These are phyloP conservation scores for Pseudocercospora ulei DNA, from an alignment of 2,329 filamentous ascomycete species.

Conservation along the genomic window DNA sequence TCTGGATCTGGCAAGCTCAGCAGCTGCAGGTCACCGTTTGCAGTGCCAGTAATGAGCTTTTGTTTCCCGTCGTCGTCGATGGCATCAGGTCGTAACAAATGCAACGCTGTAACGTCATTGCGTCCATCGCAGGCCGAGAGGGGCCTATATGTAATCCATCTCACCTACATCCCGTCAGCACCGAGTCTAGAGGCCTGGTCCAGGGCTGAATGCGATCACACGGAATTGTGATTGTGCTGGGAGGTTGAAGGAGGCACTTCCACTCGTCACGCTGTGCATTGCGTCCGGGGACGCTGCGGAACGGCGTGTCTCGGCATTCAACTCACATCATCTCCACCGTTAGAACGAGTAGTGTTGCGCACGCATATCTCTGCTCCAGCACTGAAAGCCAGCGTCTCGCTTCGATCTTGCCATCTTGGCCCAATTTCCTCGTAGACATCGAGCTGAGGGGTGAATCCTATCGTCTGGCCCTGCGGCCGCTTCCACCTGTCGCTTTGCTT, in stretches of 20 bases:
- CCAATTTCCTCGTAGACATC: slow-evolving; percentile 29
- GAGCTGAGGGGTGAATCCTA: slow-evolving; percentile 49
- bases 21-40: slow-evolving; percentile 45
- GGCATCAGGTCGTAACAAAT: slow-evolving; percentile 40
- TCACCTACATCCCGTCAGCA: slow-evolving; percentile 7
- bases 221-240: too few species aligned
- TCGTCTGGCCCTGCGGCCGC: slow-evolving; percentile 42
- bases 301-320: too few species aligned
- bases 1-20: slow-evolving; percentile 25
- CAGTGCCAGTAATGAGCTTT: slow-evolving; percentile 48
- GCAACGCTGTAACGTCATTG: slow-evolving; percentile 52
- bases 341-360: slow-evolving; percentile 37
- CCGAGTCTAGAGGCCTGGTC: too few species aligned
- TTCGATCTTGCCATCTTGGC: slow-evolving; percentile 41
- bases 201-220: too few species aligned
- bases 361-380: slow-evolving; percentile 50
- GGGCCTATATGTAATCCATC: slow-evolving; percentile 47
- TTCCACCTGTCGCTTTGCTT: slow-evolving; percentile 34
- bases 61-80: slow-evolving; percentile 34
- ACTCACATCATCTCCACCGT: slow-evolving; percentile 22
- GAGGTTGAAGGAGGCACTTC: too few species aligned
- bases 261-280: too few species aligned
- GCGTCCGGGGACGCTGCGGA: too few species aligned
- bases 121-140: slow-evolving; percentile 44
- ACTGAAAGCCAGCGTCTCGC: slow-evolving; percentile 52